Evolutionary conservation across 805 yeast species (phyloP), one percentile per base, ranked within the genome.

Genomic region (Candida sonorensis): DNA sequence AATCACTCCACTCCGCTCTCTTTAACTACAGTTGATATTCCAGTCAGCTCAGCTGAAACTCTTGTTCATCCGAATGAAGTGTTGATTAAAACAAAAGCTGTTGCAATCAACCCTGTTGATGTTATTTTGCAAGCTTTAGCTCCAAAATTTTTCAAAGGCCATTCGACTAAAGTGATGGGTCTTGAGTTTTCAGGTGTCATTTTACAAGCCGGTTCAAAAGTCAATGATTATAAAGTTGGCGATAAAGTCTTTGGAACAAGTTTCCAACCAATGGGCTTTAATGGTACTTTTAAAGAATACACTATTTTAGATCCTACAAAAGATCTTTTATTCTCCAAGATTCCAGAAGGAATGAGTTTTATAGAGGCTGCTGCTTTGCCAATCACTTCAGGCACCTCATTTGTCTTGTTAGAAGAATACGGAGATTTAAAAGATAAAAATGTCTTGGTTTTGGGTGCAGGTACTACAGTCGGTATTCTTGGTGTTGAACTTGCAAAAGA

Each of bases 361-460:
- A 69, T 59, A 23, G 71, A 76, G 44, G 85, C 88, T 30, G 81
- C 82, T 2, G 69, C 84, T 1, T 69, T 72, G 56, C 81, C 85
- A 0, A 55, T 79, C 41, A 78, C 74, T 0, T 73, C 69, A 42
- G 73, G 75, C 13, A 79, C 94, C 3, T 88, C 90, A 1, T 65
- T 48, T 41, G 42, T 31, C 23, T 31, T 44, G 36, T 16, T 46
- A 29, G 14, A 31, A 3, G 17, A 6, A 9, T 36, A 34, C 26
- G 50, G 61, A 30, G 51, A 55, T 22, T 56, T 71, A 13, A 61
- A 59, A 23, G 61, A 62, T 9, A 61, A 62, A 8, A 69, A 65
- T 36, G 71, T 81, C 4, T 61, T 82, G 29, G 66, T 84, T 13
- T 59, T 81, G 29, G 95, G 95, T 23, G 90, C 81, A 17, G 77